Evolutionary conservation across 1,284 basidiomycete genomes (phyloP), one percentile per base, ranked within the genome.

Genomic region (Rhodotorula sp.): DNA sequence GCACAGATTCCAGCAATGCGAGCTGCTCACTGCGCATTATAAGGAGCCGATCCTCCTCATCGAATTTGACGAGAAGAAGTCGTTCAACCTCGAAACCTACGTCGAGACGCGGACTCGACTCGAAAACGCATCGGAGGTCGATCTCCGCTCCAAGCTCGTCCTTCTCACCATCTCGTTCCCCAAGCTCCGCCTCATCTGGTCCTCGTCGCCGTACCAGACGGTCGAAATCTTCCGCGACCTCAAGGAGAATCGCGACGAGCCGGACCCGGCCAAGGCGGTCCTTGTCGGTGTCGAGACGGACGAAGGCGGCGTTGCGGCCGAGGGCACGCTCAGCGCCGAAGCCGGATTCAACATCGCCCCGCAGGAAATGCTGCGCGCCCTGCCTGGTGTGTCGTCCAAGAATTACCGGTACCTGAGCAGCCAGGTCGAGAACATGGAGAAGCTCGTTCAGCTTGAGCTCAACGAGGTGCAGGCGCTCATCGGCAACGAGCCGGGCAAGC

Each of bases 21-120:
- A 99, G 82, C 82, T 93, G 25, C 98, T 99, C 96, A 93, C 91
- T 0, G 90, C 91, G 9, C 91, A 98, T 80, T 99, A 98, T 83
- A 95, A 94, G 82, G 89, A 91, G 56, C 94, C 95, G 0, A 87
- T 99, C 66, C 84, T 99, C 21, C 85, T 99, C n/a, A 97, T 99
- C 78, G 96, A 99, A 80, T 99, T 99, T 77, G 96, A 98, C 78
- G 93, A 98, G 81, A 91, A 97, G 81, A 97, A 96, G 79, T 89
- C 92, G 0, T 99, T 98, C 81, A 91, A 92, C 0, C 85, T 97
- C 19, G 89, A 92, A 74, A 78, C 76, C 7, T 78, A 79, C 68
- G 66, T 74, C 60, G 70, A 77, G 25, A 54, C 67, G 21, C 23
- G 66, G 27, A 64, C 74, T 25, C 27, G 27, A 1, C 19, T 27